These are phyloP conservation scores for Aspergillus sp. DNA, from an alignment of 2,329 filamentous ascomycete species.

Conservation along the genomic window DNA sequence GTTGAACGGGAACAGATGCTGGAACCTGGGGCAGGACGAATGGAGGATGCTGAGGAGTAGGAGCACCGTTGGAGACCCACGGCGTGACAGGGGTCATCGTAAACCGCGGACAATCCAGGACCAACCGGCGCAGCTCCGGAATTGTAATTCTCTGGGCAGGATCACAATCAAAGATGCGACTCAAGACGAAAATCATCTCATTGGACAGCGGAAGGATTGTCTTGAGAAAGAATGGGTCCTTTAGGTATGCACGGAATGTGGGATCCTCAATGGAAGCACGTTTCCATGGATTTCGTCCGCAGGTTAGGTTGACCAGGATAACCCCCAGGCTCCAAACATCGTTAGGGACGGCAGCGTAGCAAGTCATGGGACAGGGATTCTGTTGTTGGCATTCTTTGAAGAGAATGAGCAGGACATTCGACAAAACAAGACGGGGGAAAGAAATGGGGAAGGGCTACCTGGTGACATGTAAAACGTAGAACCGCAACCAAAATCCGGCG, in stretches of 20 bases:
- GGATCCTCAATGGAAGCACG: constrained; percentile 88
- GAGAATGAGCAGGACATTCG: constrained; percentile 4
- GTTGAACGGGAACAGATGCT: constrained; percentile 28
- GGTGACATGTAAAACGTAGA: constrained; percentile 99
- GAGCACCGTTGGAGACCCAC: constrained; percentile 27
- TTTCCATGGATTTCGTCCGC: constrained; percentile 98
- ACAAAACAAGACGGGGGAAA: constrained; percentile 7
- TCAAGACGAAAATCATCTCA: constrained; percentile 81
- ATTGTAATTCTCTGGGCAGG: constrained; percentile 77
- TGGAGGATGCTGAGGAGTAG: too few relatives aligned
- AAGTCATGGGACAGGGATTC: constrained; percentile 61
- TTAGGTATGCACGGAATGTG: constrained; percentile 85
- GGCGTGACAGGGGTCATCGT: constrained; percentile 43
- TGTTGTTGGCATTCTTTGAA: constrained; percentile 79
- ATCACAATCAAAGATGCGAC: constrained; percentile 79
- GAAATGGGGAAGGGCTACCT: constrained; percentile 58
- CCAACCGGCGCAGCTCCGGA: constrained; percentile 67
- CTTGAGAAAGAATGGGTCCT: constrained; percentile 79
- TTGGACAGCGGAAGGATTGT: constrained; percentile 86
- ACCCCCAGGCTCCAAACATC: constrained; percentile 98
- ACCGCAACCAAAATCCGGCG: constrained; percentile 93
- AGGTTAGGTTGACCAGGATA: constrained; percentile 94
- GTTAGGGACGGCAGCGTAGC: constrained; percentile 87
- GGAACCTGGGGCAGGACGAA: constrained; percentile 23
- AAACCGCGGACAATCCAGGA: constrained; percentile 69